Evolutionary conservation across 139 green algal species (phyloP).

Genomic region (Tetraselmis chui): DNA sequence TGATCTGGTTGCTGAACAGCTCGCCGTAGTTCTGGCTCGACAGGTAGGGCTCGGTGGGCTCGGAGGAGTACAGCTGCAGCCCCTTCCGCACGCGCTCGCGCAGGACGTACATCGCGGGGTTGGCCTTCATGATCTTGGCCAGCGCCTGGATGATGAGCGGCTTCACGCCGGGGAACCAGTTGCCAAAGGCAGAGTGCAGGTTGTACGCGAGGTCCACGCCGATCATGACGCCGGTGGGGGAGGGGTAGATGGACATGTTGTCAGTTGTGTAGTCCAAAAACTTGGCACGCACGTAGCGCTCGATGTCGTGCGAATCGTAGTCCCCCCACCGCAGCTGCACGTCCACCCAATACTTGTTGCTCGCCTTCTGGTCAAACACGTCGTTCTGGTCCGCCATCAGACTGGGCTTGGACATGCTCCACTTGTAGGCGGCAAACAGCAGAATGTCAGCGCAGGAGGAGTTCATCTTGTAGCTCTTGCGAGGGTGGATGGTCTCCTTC

Average conservation of each 20-base stretch:
- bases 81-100: constrained; percentile 96
- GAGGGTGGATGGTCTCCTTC: constrained; percentile 99
- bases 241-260: constrained; percentile 99
- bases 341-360: constrained; percentile 98
- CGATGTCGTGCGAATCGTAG: constrained; percentile 98
- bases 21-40: constrained; percentile 94
- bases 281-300: constrained; percentile 96
- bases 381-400: constrained; percentile 94
- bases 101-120: constrained; percentile 98
- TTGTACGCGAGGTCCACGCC: constrained; percentile 99
- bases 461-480: constrained; percentile 99
- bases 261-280: constrained; percentile 99
- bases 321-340: constrained; percentile 95
- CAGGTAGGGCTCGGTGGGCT: constrained; percentile 99
- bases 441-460: constrained; percentile 90
- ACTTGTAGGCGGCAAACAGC: constrained; percentile 97
- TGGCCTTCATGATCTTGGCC: constrained; percentile 98
- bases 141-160: constrained; percentile 82
- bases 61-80: constrained; percentile 96
- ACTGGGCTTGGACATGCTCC: constrained; percentile 86
- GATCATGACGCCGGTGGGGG: constrained; percentile 92
- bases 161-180: constrained; percentile 98
- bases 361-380: constrained; percentile 75
- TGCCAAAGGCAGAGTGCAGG: constrained; percentile 91
- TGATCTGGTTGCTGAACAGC: constrained; percentile 97